phyloP scores from a whole-genome alignment of 1,139 yeast species.

The Sugiyamaella paludigena region DNA sequence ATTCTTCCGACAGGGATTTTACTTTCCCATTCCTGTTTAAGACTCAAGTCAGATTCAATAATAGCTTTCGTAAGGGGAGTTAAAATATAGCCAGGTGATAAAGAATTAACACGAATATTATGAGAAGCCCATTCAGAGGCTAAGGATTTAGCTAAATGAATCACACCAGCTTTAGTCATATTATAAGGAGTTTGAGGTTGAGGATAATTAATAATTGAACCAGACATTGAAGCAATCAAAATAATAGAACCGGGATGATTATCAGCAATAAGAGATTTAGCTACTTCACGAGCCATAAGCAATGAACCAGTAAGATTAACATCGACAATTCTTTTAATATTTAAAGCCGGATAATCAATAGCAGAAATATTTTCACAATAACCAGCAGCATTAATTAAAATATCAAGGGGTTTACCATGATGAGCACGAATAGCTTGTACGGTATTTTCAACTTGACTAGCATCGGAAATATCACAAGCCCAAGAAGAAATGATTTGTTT shows the following conservation, averaged over 20 bases:
- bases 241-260: conserved; percentile 59
- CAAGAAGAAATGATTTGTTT: conserved; percentile 52
- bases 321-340: conserved; percentile 65
- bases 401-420: conserved; percentile 60
- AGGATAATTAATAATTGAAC: conserved; percentile 76
- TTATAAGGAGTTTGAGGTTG: conserved; percentile 84
- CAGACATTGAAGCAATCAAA: conserved; percentile 84
- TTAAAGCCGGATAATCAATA: conserved; percentile 67
- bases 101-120: conserved; percentile 71
- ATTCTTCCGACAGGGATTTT: conserved; percentile 75
- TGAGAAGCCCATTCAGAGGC: conserved; percentile 85
- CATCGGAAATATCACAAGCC: conserved; percentile 74
- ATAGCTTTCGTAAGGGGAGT: conserved; percentile 64
- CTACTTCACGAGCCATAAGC: conserved; percentile 62
- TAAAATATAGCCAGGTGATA: conserved; percentile 78
- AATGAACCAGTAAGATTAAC: conserved; percentile 77
- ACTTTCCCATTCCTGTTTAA: conserved; percentile 58
- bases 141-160: conserved; percentile 70
- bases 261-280: conserved; percentile 60
- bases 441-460: conserved; percentile 56
- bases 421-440: conserved; percentile 49
- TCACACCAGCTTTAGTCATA: conserved; percentile 82
- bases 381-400: conserved; percentile 79
- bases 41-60: conserved; percentile 49
- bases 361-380: conserved; percentile 79